phyloP scores from a whole-genome alignment of 2,329 filamentous ascomycete genomes.

The Cordyceps pruinosa region DNA sequence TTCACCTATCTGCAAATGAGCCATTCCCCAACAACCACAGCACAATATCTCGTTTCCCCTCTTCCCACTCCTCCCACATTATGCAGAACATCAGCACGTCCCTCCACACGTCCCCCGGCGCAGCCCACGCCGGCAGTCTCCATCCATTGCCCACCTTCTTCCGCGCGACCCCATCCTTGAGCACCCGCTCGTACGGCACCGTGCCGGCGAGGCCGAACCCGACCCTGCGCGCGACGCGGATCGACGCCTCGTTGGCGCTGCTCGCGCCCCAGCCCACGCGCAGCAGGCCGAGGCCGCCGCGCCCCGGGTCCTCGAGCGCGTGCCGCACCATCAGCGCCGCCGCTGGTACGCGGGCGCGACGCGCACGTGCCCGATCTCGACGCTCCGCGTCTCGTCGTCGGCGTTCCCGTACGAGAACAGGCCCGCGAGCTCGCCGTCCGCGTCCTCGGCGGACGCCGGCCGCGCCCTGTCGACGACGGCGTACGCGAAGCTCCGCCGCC shows the following conservation, averaged over 20 bases:
- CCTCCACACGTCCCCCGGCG: background rate
- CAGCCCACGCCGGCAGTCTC: background rate
- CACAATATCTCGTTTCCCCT: background rate
- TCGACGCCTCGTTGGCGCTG: slow-evolving; percentile 2
- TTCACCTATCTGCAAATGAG: background rate
- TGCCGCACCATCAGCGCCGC: background rate
- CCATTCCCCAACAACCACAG: background rate
- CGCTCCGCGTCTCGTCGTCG: background rate
- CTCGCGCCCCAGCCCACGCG: slow-evolving; percentile 4
- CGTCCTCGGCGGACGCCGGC: background rate
- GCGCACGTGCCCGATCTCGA: slow-evolving; percentile 6
- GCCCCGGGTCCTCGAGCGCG: background rate
- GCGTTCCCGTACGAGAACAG: slow-evolving; percentile 1
- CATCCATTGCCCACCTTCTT: background rate
- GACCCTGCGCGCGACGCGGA: background rate
- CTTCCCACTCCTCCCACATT: slow-evolving; percentile 6
- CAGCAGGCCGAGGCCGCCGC: background rate
- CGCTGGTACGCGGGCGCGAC: slow-evolving; percentile 1
- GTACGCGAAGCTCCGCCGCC: background rate
- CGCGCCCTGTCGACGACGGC: slow-evolving; percentile 1
- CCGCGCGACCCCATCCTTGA: background rate
- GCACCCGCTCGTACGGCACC: background rate
- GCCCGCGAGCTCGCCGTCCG: background rate
- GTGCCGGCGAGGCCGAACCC: background rate
- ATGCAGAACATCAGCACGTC: slow-evolving; percentile 4